These are phyloP conservation scores for Rosa rugosa DNA, from an alignment of 306 rosid genomes.

Conservation along the genomic window DNA sequence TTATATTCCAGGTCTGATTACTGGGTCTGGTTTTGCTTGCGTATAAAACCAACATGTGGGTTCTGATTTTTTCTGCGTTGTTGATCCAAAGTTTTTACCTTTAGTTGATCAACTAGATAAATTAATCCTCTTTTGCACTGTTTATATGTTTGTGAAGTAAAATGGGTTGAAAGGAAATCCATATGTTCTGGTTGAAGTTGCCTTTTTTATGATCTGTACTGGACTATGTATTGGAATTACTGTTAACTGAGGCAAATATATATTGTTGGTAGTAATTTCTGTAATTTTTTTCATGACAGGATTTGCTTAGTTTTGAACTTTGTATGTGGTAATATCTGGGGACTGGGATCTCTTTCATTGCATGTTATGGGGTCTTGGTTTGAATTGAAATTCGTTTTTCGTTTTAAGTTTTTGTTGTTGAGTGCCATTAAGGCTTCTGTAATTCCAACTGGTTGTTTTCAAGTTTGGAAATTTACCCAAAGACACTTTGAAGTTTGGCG, in stretches of 20 bases:
- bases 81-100: background rate
- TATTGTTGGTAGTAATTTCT: background rate
- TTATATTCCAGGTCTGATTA: background rate
- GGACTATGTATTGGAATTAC: background rate
- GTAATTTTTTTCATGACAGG: background rate
- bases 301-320: background rate
- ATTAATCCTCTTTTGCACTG: background rate
- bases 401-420: background rate
- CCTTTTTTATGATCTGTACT: too few relatives aligned
- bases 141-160: background rate
- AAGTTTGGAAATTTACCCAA: background rate
- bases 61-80: background rate
- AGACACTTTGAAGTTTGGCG: background rate
- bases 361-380: background rate
- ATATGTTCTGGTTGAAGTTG: background rate
- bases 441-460: background rate
- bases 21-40: slow-evolving; percentile 9
- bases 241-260: background rate
- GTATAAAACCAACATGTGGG: background rate
- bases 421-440: background rate
- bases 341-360: background rate
- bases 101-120: background rate
- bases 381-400: background rate
- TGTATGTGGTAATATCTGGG: too few relatives aligned
- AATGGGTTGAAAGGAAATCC: background rate